Evolutionary conservation across 208 protist species (phyloP).

Genomic region (Crithidia bombi): DNA sequence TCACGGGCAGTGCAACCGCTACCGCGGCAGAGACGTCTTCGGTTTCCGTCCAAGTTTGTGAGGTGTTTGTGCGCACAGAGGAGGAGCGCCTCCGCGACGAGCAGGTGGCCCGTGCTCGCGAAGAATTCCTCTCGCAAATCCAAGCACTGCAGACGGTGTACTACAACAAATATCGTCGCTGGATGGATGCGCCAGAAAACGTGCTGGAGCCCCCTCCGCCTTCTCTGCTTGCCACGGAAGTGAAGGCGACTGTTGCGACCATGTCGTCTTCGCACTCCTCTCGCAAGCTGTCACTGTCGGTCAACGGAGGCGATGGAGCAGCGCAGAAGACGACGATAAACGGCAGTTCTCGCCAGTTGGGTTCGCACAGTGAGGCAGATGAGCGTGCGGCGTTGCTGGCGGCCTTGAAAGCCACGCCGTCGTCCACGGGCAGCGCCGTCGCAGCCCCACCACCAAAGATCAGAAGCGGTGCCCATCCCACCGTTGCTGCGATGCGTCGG

Average conservation of each 20-base stretch:
- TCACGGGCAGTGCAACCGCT: too few species aligned
- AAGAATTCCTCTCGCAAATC: constrained; percentile 73
- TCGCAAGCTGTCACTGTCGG: neutral
- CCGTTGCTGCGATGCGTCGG: constrained; percentile 26
- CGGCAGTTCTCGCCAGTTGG: neutral
- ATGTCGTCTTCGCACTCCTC: constrained; percentile 1
- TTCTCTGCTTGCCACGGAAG: neutral
- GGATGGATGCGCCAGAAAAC: constrained; percentile 81
- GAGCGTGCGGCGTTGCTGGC: constrained; percentile 40
- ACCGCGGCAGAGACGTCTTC: constrained; percentile 3
- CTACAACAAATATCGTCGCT: constrained; percentile 75
- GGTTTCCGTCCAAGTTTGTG: constrained; percentile 26
- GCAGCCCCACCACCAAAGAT: neutral
- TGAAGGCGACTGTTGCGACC: neutral
- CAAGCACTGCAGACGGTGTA: constrained; percentile 81
- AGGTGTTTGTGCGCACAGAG: constrained; percentile 53
- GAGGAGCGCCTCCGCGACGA: constrained; percentile 54
- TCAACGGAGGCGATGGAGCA: neutral
- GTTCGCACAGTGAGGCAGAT: constrained; percentile 17
- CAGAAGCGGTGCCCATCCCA: neutral
- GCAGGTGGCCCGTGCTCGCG: constrained; percentile 58
- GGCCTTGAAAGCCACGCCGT: constrained; percentile 1
- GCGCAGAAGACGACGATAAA: neutral
- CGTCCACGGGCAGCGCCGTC: neutral
- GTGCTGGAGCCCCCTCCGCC: constrained; percentile 40